Evolutionary conservation across 2,329 filamentous ascomycete species (phyloP).

Genomic region (Chaetomiaceae sp.): DNA sequence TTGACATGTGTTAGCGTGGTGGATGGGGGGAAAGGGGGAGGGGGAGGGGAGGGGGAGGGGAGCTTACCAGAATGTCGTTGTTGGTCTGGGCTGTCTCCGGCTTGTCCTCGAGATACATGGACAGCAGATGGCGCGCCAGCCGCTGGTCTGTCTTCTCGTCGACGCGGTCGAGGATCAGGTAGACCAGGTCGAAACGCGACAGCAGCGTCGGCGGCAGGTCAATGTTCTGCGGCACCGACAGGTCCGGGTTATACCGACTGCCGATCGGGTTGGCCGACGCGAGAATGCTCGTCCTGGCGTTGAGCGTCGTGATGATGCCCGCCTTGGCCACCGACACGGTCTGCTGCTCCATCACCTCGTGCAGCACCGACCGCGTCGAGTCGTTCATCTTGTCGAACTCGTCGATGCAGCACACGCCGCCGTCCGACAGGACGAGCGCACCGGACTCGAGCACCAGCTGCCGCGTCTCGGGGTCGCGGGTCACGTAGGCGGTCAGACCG

Average conservation of each 20-base stretch:
- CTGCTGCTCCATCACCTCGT: slow-evolving; percentile 87
- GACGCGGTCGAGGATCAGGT: slow-evolving; percentile 89
- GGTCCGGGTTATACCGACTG: slow-evolving; percentile 92
- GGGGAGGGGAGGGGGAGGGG: background rate
- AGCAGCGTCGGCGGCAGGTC: slow-evolving; percentile 92
- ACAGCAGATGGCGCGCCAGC: slow-evolving; percentile 85
- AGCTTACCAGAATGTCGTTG: slow-evolving; percentile 74
- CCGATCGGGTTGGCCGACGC: slow-evolving; percentile 97
- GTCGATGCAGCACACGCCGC: slow-evolving; percentile 79
- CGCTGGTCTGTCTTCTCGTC: slow-evolving; percentile 87
- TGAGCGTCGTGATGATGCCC: slow-evolving; percentile 93
- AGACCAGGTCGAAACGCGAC: slow-evolving; percentile 94
- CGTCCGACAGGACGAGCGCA: slow-evolving; percentile 73
- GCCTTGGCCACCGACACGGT: slow-evolving; percentile 84
- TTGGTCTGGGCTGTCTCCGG: slow-evolving; percentile 74
- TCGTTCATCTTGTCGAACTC: slow-evolving; percentile 88
- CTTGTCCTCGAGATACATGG: slow-evolving; percentile 93
- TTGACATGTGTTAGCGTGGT: background rate
- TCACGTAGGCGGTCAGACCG: slow-evolving; percentile 76
- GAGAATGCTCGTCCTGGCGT: slow-evolving; percentile 90
- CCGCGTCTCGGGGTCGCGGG: slow-evolving; percentile 73
- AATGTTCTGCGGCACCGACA: slow-evolving; percentile 96
- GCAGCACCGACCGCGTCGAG: slow-evolving; percentile 70
- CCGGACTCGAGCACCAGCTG: slow-evolving; percentile 78
- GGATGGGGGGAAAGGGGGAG: background rate